phyloP scores from a whole-genome alignment of 2,329 filamentous ascomycete species.

The Phialocephala subalpina region DNA sequence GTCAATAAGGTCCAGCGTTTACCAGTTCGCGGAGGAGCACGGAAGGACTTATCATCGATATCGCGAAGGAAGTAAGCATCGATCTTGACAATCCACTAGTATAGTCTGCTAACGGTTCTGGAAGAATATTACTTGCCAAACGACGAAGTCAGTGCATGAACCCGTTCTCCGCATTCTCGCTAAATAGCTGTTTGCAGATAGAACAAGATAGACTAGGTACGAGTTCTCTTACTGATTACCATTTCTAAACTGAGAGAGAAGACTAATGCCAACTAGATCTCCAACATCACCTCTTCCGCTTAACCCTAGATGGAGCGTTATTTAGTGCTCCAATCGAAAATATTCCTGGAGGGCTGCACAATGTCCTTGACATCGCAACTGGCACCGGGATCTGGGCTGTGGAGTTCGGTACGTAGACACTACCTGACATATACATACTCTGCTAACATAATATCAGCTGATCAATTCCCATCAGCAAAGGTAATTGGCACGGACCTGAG shows the following conservation, averaged over 20 bases:
- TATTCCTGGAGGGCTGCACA: constrained; percentile 31
- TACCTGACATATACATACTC: background rate
- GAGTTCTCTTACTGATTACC: no score
- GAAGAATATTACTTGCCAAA: constrained; percentile 25
- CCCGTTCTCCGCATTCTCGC: background rate
- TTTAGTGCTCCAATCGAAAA: constrained; percentile 23
- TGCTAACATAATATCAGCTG: constrained; percentile 22
- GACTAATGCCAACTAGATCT: no score
- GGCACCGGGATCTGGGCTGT: no score
- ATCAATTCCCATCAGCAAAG: constrained; percentile 38
- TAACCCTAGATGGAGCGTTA: constrained; percentile 29
- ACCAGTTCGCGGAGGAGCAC: no score
- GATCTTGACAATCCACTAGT: background rate
- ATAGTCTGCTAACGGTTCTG: background rate
- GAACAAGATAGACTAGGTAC: constrained; percentile 22
- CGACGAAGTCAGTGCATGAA: constrained; percentile 16
- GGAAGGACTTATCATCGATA: constrained; percentile 21
- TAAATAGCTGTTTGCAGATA: background rate
- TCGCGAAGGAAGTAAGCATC: constrained; percentile 18
- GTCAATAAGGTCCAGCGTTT: no score
- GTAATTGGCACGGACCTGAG: constrained; percentile 43
- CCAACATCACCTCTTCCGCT: constrained; percentile 39
- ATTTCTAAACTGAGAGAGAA: no score
- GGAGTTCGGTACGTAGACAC: constrained; percentile 38
- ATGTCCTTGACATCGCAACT: constrained; percentile 49